Percentiles rank a stretch among this genome's conserved stretches.
phyloP scores from a whole-genome alignment of 2,329 filamentous ascomycete species.

The Ceratocystis colombiana region DNA sequence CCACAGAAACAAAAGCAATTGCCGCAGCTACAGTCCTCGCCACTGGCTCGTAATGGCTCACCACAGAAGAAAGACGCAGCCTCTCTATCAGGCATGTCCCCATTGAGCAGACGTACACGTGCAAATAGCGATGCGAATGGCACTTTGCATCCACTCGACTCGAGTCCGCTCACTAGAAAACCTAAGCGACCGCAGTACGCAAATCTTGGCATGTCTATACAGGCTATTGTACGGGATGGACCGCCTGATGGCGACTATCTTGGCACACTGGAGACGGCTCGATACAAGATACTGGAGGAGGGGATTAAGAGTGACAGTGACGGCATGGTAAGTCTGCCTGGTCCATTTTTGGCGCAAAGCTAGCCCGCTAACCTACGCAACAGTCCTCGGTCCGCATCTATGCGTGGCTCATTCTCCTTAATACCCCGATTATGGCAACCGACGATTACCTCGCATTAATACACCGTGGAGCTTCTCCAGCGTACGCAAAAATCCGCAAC shows the following conservation, averaged over 20 bases:
- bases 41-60: slow-evolving; percentile 31
- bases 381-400: slow-evolving; percentile 91
- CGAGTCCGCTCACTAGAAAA: slow-evolving; percentile 3
- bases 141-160: slow-evolving; percentile 3
- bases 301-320: slow-evolving; percentile 68
- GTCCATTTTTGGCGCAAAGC: neutral
- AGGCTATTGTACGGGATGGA: slow-evolving; percentile 69
- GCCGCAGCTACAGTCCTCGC: slow-evolving; percentile 22
- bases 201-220: slow-evolving; percentile 53
- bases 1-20: slow-evolving; percentile 5
- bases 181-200: slow-evolving; percentile 37
- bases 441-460: slow-evolving; percentile 83
- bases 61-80: slow-evolving; percentile 32
- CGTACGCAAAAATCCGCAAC: slow-evolving; percentile 95
- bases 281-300: slow-evolving; percentile 63
- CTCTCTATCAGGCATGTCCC: slow-evolving; percentile 32
- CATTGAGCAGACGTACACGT: slow-evolving; percentile 44
- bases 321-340: slow-evolving; percentile 56
- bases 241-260: slow-evolving; percentile 60
- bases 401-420: slow-evolving; percentile 87
- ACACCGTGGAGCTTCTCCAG: slow-evolving; percentile 84
- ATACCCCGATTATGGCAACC: slow-evolving; percentile 73
- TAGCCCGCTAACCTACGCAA: slow-evolving; percentile 5
- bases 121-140: slow-evolving; percentile 62
- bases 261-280: slow-evolving; percentile 57